These are phyloP conservation scores for Talaromyces sp. DNA, from an alignment of 2,329 filamentous ascomycete genomes.

Conservation along the genomic window DNA sequence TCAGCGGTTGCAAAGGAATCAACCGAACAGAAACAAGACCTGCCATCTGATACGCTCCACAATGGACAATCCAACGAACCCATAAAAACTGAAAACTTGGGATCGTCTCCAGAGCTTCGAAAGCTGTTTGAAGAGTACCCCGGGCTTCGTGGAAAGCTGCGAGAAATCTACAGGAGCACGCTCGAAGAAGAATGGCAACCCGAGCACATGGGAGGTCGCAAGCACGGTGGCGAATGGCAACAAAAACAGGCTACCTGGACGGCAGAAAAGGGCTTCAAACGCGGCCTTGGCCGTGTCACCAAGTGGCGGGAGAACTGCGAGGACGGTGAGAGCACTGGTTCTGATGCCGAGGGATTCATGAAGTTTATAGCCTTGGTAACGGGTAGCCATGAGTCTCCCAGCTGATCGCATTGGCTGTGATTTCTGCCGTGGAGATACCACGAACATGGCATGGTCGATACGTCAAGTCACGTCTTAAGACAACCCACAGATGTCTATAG, in stretches of 20 bases:
- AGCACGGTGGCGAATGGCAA: slow-evolving; percentile 17
- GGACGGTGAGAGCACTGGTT: slow-evolving; percentile 25
- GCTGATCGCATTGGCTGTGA: not conserved
- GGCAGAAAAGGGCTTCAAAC: slow-evolving; percentile 38
- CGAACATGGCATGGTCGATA: not conserved
- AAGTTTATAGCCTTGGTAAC: slow-evolving; percentile 31
- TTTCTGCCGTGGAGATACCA: not conserved
- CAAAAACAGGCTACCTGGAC: slow-evolving; percentile 32
- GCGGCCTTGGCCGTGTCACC: slow-evolving; percentile 34
- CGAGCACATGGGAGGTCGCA: slow-evolving; percentile 16
- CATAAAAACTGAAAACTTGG: slow-evolving; percentile 13
- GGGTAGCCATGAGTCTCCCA: slow-evolving; percentile 8
- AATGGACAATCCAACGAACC: not conserved
- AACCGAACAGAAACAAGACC: not conserved
- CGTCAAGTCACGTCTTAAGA: not conserved
- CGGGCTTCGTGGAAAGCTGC: slow-evolving; percentile 32
- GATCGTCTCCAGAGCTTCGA: slow-evolving; percentile 28
- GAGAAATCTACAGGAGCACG: slow-evolving; percentile 37
- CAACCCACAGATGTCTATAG: not conserved
- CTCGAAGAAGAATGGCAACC: slow-evolving; percentile 38
- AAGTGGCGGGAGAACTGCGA: slow-evolving; percentile 33
- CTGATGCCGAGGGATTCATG: slow-evolving; percentile 31
- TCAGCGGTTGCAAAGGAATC: slow-evolving; percentile 12
- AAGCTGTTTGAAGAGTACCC: slow-evolving; percentile 34
- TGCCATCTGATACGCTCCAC: not conserved